Base-by-base conservation (phyloP, 2,329 filamentous ascomycete genomes). In the Trichophyton rubrum region DNA sequence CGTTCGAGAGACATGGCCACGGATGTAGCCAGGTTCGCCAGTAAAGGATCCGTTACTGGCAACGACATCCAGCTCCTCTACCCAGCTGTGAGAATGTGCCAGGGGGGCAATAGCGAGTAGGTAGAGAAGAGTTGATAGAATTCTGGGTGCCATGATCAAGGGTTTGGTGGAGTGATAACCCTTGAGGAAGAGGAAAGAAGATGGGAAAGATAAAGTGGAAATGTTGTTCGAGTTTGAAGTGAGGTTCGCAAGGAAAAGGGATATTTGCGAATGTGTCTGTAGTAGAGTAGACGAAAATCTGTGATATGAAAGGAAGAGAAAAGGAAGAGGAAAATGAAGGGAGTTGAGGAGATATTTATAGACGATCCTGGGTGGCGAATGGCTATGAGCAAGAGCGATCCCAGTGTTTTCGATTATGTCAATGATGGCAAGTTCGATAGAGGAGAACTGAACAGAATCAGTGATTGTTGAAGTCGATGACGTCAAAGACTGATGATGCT, bases 61-160 rank as follows among this genome's bases (percentile, higher is more conserved):
- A 70, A 96, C 85, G 61, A 84, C 83, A 63, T 79, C 82, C 57
- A 92, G 78, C 67, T 86, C 79, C 74, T 96, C 90, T 56, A 92
- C 81, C 91, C 91, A 96, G 17, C 85, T 87, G 74, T 96, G 92
- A 40, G 17, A n/a, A 15, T 56, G 15, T 20, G 15, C 55, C 33
- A 40, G 1, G n/a, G 55, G 1, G 9, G 6, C 38, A n/a, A 22
- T 20, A 53, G 40, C 15, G 5, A 15, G 27, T 27, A 43, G 40
- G 40, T n/a, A 43, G 40, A 43, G 40, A 2, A 22, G 9, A 8
- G 13, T 13, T 15, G 22, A 2, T 9, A 53, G 22, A 24, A 15
- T 20, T 22, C 8, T 49, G 49, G 27, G 8, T 15, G 27, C 13
- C 55, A 56, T 56, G 15, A 13, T 56, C 24, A 56, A 27, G 55